Evolutionary conservation across 305 asterid species (phyloP).

Genomic region (Solanum hybrid): DNA sequence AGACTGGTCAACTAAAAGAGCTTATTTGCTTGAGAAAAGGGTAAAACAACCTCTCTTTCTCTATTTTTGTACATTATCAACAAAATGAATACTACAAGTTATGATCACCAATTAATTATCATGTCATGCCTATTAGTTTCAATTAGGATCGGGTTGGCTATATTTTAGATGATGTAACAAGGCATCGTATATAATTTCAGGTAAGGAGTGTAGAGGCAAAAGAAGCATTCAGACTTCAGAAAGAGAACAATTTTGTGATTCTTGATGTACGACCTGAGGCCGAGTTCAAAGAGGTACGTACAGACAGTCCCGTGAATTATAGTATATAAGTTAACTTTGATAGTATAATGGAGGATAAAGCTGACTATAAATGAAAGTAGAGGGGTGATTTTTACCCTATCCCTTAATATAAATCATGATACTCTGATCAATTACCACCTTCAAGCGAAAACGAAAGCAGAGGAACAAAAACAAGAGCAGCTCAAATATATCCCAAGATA

Average conservation of each 20-base stretch:
- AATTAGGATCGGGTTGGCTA: too few relatives aligned
- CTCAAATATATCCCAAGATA: neutral
- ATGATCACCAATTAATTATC: neutral
- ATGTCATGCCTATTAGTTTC: neutral
- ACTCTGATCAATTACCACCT: neutral
- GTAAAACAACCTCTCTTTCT: constrained; percentile 13
- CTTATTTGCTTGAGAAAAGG: constrained; percentile 60
- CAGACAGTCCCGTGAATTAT: neutral
- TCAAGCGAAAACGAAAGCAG: neutral
- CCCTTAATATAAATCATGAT: neutral
- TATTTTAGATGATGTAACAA: neutral
- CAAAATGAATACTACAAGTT: neutral
- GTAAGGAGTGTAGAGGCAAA: constrained; percentile 91
- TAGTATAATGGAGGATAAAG: neutral
- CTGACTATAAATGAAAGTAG: neutral
- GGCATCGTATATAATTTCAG: constrained; percentile 18
- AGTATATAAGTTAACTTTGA: neutral
- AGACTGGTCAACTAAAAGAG: constrained; percentile 72
- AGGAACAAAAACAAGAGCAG: neutral
- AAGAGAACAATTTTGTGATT: constrained; percentile 69
- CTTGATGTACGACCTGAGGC: constrained; percentile 92
- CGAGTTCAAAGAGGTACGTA: constrained; percentile 79
- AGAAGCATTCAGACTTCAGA: constrained; percentile 78
- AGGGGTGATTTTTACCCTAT: neutral
- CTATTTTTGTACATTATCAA: neutral